These are phyloP conservation scores for Pestalotiopsis fici DNA, from an alignment of 2,329 filamentous ascomycete species.

Conservation along the genomic window DNA sequence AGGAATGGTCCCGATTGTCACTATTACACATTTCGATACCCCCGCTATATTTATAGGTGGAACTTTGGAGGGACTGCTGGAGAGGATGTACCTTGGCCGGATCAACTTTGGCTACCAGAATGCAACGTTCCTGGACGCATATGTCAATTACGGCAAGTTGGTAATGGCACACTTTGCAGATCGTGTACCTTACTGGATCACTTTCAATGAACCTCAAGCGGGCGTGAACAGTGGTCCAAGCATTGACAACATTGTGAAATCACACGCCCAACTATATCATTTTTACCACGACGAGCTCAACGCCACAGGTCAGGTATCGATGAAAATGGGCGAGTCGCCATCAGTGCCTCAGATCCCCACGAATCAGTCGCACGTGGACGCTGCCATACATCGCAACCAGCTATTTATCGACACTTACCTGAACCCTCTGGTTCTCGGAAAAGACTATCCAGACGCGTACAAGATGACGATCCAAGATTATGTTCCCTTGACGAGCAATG, in stretches of 20 bases:
- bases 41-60: no score
- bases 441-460: neutral
- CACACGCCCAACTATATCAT: neutral
- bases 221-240: neutral
- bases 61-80: no score
- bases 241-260: neutral
- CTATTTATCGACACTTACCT: neutral
- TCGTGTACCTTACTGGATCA: no score
- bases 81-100: no score
- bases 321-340: neutral
- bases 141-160: no score
- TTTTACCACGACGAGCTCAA: neutral
- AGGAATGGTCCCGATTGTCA: no score
- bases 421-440: neutral
- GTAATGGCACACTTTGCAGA: no score
- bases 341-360: neutral
- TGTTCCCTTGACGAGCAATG: neutral
- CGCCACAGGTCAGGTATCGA: neutral
- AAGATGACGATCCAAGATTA: neutral
- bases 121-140: no score
- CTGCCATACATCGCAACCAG: neutral
- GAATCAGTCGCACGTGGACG: neutral
- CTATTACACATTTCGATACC: no score
- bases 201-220: neutral
- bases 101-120: no score